Conservation (phyloP, 768 basidiomycete species). For the Suillus subalutaceus region DNA sequence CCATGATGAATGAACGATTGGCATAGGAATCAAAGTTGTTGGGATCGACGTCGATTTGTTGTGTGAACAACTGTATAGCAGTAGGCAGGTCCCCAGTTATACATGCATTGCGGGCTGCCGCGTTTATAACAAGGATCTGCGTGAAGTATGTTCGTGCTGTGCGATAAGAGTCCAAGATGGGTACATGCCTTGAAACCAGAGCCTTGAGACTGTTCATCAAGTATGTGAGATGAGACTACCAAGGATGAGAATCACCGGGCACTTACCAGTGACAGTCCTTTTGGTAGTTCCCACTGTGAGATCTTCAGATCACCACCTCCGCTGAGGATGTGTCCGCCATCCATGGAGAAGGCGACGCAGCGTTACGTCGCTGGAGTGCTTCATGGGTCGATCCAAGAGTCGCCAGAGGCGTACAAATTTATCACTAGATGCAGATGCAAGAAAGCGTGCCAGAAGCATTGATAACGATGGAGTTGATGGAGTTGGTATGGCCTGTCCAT, state of each 20-base stretch:
- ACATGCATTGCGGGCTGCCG: neutral
- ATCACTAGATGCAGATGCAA: neutral
- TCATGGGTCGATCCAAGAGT: neutral
- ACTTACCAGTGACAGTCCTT: neutral
- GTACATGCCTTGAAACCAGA: neutral
- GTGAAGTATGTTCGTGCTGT: neutral
- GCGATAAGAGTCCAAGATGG: neutral
- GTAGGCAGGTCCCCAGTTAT: neutral
- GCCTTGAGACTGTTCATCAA: neutral
- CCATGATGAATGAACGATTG: neutral
- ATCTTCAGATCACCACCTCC: neutral
- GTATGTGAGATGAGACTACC: neutral
- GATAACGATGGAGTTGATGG: neutral
- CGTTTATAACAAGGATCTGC: neutral
- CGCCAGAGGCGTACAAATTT: neutral
- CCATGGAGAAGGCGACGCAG: neutral
- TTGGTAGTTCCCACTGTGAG: neutral
- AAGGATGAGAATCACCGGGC: neutral
- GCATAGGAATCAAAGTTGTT: neutral
- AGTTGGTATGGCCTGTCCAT: neutral
- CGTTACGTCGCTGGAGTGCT: neutral
- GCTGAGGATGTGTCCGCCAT: neutral
- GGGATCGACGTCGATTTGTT: neutral
- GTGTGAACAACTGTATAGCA: neutral
- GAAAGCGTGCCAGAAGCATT: neutral